Evolutionary conservation across 2,329 filamentous ascomycete genomes (phyloP).

Genomic region (Penicillium sp.): DNA sequence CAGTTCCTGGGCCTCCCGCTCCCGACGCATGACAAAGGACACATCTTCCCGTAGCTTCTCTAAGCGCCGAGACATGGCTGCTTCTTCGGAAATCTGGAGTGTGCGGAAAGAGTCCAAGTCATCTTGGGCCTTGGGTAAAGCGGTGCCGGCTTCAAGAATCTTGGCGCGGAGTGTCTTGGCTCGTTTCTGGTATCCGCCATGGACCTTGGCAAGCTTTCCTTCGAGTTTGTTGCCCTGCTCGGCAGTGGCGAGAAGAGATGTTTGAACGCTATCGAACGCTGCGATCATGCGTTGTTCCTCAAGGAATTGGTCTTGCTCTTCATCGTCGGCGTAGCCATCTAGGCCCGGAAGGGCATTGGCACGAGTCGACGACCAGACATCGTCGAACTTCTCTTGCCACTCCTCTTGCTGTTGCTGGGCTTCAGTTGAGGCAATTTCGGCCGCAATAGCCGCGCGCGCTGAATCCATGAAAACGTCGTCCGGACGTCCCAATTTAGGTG

Average conservation of each 20-base stretch:
- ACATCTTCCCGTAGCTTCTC: constrained; percentile 81
- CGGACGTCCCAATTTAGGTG: constrained; percentile 62
- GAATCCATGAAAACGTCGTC: constrained; percentile 71
- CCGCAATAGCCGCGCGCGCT: constrained; percentile 73
- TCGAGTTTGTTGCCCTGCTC: constrained; percentile 83
- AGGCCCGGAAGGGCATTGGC: constrained; percentile 67
- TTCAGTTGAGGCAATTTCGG: constrained; percentile 60
- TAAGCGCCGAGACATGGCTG: constrained; percentile 69
- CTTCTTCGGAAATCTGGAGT: constrained; percentile 76
- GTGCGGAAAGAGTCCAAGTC: constrained; percentile 74
- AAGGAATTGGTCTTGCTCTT: constrained; percentile 63
- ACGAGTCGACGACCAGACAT: constrained; percentile 53
- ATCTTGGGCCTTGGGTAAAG: constrained; percentile 69
- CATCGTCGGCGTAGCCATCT: constrained; percentile 75
- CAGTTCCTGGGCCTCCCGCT: constrained; percentile 86
- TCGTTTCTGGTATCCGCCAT: constrained; percentile 87
- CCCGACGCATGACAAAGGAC: constrained; percentile 72
- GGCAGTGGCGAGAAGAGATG: constrained; percentile 70
- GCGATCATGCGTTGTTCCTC: constrained; percentile 62
- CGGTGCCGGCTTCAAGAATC: constrained; percentile 71
- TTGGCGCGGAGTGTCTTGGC: constrained; percentile 78
- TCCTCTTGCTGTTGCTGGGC: constrained; percentile 52
- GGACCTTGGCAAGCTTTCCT: constrained; percentile 84
- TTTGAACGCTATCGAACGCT: constrained; percentile 75
- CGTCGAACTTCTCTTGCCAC: constrained; percentile 51